Evolutionary conservation across 495 filamentous ascomycete species (phyloP), one percentile per base, ranked within the genome.

Genomic region (Trypethelium eluteriae): DNA sequence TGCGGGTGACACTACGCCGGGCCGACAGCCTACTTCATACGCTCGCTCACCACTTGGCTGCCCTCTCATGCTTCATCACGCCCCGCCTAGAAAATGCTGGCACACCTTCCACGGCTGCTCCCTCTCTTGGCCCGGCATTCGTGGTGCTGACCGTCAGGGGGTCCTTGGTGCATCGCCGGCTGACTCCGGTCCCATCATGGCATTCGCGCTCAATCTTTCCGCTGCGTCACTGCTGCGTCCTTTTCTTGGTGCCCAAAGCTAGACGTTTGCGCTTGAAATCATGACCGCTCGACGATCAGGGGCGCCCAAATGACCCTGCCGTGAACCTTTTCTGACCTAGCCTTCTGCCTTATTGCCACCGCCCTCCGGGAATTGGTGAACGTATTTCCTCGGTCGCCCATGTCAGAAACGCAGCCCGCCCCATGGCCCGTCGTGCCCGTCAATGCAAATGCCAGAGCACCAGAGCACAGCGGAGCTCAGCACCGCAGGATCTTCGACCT

Each of bases 281-380:
- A 7, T n/a, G 12, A 18, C 16, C 5, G 53, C 18, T 59, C 36
- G 53, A 5, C 53, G 53, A 59, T 59, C 53, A 59, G 53, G 53
- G 53, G 53, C 53, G 9, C 32, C n/a, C 49, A 53, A 44, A 59
- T 59, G 53, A 35, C 53, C 53, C 53, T 59, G 53, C 32, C 53
- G 7, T 59, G 6, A 34, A 35, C 18, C 7, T 59, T 59, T 59
- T 59, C 53, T 35, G 53, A 11, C 18, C 53, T 59, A 10, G 53
- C 32, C 25, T 59, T 32, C 18, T 59, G 53, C 11, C 18, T 10
- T 18, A 7, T 59, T 11, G 53, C 5, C 53, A 59, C 53, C 53
- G 53, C 53, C 32, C 53, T 10, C 6, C 53, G 32, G 32, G 32
- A 10, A 36, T 35, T 14, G 49, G n/a, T 59, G n/a, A 32, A 59